Evolutionary conservation across 2,329 filamentous ascomycete species (phyloP).

Genomic region (Aspergillus calidoustus): DNA sequence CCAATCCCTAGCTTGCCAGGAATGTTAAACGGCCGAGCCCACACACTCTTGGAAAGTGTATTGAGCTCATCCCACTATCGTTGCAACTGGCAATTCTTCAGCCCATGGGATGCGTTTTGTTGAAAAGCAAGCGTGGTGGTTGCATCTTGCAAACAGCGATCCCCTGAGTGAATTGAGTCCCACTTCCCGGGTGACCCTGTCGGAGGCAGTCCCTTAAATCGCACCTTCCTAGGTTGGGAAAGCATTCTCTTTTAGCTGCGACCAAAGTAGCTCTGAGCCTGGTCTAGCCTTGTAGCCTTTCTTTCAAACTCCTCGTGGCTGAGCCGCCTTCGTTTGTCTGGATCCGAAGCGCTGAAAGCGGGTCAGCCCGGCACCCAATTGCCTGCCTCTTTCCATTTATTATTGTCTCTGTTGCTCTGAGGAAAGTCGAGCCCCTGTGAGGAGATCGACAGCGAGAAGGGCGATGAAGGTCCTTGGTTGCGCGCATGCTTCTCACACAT

Average conservation of each 20-base stretch:
- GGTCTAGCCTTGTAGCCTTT: not conserved
- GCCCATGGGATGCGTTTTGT: not conserved
- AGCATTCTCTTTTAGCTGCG: not conserved
- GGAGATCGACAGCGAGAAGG: not conserved
- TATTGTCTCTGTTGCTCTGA: not conserved
- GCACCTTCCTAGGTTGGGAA: constrained; percentile 7
- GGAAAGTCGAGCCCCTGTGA: not conserved
- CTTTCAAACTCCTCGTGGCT: not conserved
- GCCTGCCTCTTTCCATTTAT: not conserved
- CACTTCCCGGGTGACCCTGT: constrained; percentile 1
- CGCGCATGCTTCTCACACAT: not conserved
- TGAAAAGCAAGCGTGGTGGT: not conserved
- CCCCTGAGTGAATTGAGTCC: not conserved
- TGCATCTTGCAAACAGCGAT: not conserved
- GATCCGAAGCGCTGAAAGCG: constrained; percentile 1
- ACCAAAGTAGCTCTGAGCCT: not conserved
- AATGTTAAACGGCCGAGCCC: not conserved
- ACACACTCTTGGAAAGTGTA: not conserved
- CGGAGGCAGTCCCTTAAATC: not conserved
- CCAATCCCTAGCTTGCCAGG: not conserved
- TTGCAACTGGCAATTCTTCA: not conserved
- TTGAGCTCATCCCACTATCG: not conserved
- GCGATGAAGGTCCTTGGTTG: not conserved
- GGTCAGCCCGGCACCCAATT: constrained; percentile 5
- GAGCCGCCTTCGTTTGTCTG: not conserved